A percentile compares a stretch with the other conserved stretches of the same genome.
Conservation (phyloP, 2,329 filamentous ascomycete genomes). For the Ophioceras dolichostomum region DNA sequence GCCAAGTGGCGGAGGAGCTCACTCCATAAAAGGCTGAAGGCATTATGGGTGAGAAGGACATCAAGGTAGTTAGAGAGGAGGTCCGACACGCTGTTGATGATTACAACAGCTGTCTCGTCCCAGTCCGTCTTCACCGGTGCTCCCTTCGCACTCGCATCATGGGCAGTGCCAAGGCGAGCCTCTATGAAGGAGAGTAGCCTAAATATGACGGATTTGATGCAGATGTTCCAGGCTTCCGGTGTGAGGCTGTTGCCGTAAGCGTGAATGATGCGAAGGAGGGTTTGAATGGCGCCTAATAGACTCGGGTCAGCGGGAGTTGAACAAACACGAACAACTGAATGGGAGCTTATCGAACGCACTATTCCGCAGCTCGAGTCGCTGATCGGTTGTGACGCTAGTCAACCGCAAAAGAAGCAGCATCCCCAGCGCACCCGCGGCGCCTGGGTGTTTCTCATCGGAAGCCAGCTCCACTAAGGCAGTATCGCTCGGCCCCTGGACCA, state of each 20-base stretch:
- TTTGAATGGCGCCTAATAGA: slow-evolving; percentile 63
- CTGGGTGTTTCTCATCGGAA: slow-evolving; percentile 41
- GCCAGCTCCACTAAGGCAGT: slow-evolving; percentile 45
- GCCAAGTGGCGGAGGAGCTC: slow-evolving; percentile 60
- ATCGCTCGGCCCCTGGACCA: slow-evolving; percentile 43
- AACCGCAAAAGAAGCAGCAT: slow-evolving; percentile 62
- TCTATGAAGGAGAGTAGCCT: slow-evolving; percentile 63
- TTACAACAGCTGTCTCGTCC: slow-evolving; percentile 63
- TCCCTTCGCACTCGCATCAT: no score
- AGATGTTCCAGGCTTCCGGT: slow-evolving; percentile 70
- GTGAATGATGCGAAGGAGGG: slow-evolving; percentile 80
- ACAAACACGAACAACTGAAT: not conserved
- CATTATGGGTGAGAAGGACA: slow-evolving; percentile 50
- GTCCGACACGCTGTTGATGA: slow-evolving; percentile 59
- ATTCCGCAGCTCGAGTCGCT: slow-evolving; percentile 64
- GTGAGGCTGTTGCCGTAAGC: slow-evolving; percentile 74
- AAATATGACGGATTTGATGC: slow-evolving; percentile 71
- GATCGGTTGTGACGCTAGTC: slow-evolving; percentile 58
- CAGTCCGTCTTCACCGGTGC: slow-evolving; percentile 47
- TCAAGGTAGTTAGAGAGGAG: slow-evolving; percentile 68
- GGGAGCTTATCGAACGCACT: slow-evolving; percentile 37
- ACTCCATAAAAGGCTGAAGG: slow-evolving; percentile 65
- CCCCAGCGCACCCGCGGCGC: slow-evolving; percentile 64
- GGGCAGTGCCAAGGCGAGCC: slow-evolving; percentile 31
- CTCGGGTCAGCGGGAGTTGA: slow-evolving; percentile 20